Evolutionary conservation across 306 rosid genomes (phyloP).

Genomic region (Prunus padus): DNA sequence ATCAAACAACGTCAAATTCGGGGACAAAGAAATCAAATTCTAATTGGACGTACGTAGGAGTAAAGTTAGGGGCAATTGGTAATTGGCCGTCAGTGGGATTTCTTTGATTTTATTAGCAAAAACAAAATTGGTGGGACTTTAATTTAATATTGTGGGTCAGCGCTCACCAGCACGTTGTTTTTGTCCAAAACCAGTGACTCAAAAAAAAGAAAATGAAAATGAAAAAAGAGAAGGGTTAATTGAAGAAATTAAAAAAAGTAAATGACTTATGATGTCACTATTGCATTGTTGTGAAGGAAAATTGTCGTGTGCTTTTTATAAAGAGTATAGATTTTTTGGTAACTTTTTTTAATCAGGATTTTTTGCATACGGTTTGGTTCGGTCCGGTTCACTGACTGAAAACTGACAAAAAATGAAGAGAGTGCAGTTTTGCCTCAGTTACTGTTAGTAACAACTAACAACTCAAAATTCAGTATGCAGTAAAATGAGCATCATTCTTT

Average conservation of each 20-base stretch:
- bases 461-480: background rate
- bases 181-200: conserved; percentile 19
- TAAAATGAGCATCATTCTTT: background rate
- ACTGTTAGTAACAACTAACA: background rate
- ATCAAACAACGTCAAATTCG: background rate
- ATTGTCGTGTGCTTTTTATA: too few relatives aligned
- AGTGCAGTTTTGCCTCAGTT: background rate
- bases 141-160: background rate
- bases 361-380: too few relatives aligned
- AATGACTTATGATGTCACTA: too few relatives aligned
- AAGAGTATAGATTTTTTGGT: too few relatives aligned
- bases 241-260: too few relatives aligned
- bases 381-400: too few relatives aligned
- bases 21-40: background rate
- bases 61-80: background rate
- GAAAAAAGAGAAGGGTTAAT: background rate
- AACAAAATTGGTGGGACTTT: background rate
- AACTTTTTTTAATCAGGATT: too few relatives aligned
- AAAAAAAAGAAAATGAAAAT: background rate
- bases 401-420: background rate
- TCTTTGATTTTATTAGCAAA: background rate
- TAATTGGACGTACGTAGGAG: background rate
- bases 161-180: conserved; percentile 14
- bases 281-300: too few relatives aligned
- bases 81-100: background rate